phyloP scores from a whole-genome alignment of 495 filamentous ascomycete genomes.

The Annulohypoxylon stygium region DNA sequence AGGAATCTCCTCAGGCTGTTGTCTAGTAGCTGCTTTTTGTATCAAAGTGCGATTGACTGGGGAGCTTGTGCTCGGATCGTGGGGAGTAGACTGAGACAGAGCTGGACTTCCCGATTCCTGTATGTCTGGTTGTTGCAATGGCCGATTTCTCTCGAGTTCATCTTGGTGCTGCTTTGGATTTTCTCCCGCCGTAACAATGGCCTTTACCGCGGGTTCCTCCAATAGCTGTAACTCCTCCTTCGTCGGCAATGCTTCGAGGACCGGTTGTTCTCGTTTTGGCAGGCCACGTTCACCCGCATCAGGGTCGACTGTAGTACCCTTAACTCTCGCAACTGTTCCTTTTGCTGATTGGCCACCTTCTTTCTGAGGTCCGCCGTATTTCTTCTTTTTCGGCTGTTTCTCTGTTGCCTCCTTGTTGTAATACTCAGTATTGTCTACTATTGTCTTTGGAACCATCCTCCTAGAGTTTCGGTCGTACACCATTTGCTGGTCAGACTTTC shows the following conservation, averaged over 20 bases:
- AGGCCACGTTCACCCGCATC: constrained; percentile 50
- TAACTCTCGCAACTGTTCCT: constrained; percentile 52
- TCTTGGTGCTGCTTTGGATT: constrained; percentile 17
- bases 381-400: constrained; percentile 67
- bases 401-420: constrained; percentile 61
- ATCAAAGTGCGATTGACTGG: constrained; percentile 34
- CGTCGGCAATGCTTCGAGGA: constrained; percentile 22
- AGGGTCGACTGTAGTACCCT: constrained; percentile 52
- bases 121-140: constrained; percentile 13
- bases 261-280: constrained; percentile 35
- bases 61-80: constrained; percentile 17
- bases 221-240: constrained; percentile 22
- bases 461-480: constrained; percentile 71
- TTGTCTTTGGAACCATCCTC: constrained; percentile 61
- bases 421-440: constrained; percentile 55
- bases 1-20: constrained; percentile 65
- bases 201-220: constrained; percentile 28
- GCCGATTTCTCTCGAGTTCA: neutral
- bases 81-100: neutral
- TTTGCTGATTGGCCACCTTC: constrained; percentile 55
- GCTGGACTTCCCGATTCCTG: constrained; percentile 27
- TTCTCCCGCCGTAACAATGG: constrained; percentile 41
- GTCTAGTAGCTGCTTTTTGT: constrained; percentile 74
- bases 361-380: constrained; percentile 52
- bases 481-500: constrained; percentile 54